Evolutionary conservation across 1,139 yeast genomes (phyloP), one percentile per base, ranked within the genome.

Genomic region (Hyphopichia wangnamkhiaoensis): DNA sequence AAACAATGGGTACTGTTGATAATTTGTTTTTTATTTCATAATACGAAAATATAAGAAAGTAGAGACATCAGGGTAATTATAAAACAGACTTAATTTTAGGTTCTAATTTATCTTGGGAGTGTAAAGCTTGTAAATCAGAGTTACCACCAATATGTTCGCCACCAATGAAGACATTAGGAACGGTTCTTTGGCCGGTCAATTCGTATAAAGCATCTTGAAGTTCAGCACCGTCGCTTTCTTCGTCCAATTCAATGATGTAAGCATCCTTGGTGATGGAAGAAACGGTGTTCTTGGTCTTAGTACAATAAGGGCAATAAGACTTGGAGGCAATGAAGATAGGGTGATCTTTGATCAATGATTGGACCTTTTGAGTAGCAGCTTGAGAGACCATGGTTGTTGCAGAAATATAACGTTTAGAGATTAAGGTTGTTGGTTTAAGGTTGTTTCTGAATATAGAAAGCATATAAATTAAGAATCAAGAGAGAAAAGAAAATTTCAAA

Each of bases 91-190:
- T 68, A 46, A 68, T 59, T 55, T 66, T 66, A 26, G 54, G 44
- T 37, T 52, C 69, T 52, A 68, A 68, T 47, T 63, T 50, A 41
- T 56, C 71, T 33, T 50, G 40, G 10, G 67, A 56, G 32, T 72
- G 71, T 61, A 82, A 73, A 34, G 73, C 68, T 67, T 88, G 95
- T 46, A 91, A 72, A 52, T 86, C 95, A 37, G 91, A 83, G 76
- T 89, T 87, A 44, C 98, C 98, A 46, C 98, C 98, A 54, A 93
- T 80, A 69, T 89, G 96, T 66, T 88, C 76, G 43, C 96, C 96
- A 37, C 76, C 82, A 60, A 93, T 90, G 68, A 84, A 90, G 49
- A 93, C 79, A 64, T 86, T 91, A 47, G 98, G 98, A 43, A 93
- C 98, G 30, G 97, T 89, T 52, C 80, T 76, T 71, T 93, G 98